Evolutionary conservation across 2,329 filamentous ascomycete species (phyloP).

Genomic region (Tolypocladium nubicola): DNA sequence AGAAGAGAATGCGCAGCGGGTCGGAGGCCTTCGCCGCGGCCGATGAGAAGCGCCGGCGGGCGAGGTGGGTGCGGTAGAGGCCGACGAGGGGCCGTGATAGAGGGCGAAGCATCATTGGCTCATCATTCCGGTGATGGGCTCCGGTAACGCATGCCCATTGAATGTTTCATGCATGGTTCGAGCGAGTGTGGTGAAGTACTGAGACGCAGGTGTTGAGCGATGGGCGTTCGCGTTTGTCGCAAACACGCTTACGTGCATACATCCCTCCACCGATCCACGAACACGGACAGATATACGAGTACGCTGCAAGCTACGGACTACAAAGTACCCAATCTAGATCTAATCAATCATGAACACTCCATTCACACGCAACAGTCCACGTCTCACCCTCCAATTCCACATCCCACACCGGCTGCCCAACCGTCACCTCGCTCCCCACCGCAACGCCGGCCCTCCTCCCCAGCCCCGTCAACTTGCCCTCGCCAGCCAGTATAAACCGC

Average conservation of each 20-base stretch:
- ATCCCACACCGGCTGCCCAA: slow-evolving; percentile 28
- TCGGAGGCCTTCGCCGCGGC: slow-evolving; percentile 23
- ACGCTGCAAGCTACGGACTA: neutral
- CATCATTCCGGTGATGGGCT: neutral
- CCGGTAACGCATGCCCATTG: neutral
- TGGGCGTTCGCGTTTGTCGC: slow-evolving; percentile 20
- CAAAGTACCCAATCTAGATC: neutral
- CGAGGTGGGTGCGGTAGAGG: slow-evolving; percentile 2
- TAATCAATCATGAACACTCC: slow-evolving; percentile 12
- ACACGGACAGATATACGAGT: too few relatives aligned
- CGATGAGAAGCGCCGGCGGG: slow-evolving; percentile 10
- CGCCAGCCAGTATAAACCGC: slow-evolving; percentile 25
- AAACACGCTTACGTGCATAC: slow-evolving; percentile 23
- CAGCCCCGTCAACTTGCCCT: slow-evolving; percentile 25
- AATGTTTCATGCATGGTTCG: neutral
- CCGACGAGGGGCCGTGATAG: slow-evolving; percentile 4
- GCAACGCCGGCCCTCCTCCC: slow-evolving; percentile 16
- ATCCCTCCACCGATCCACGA: neutral
- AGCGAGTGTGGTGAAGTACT: neutral
- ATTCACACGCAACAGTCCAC: slow-evolving; percentile 29
- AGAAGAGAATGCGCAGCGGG: slow-evolving; percentile 80
- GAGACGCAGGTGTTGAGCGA: neutral
- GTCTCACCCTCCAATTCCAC: slow-evolving; percentile 19
- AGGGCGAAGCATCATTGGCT: slow-evolving; percentile 9
- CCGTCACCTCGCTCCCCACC: slow-evolving; percentile 18